Base-by-base conservation (phyloP, 2,329 filamentous ascomycete genomes). In the Penicillium psychrosexuale region DNA sequence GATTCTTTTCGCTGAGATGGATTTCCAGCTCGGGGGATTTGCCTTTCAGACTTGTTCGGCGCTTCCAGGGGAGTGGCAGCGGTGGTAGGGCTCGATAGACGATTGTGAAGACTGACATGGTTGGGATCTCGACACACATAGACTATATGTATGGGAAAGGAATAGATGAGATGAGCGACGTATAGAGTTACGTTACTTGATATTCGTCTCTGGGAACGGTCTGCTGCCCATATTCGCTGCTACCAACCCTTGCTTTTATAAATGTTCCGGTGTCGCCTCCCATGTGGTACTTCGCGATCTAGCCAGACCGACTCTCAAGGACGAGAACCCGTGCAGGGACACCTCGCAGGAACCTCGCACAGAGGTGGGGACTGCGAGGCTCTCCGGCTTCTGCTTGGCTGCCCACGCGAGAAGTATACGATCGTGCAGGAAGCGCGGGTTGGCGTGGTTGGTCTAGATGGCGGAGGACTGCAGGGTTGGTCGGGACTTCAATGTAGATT, bases 71-170 rank as follows among this genome's bases (percentile, higher is more conserved):
- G 15, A 62, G 54, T 3, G 57, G 40, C 9, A 63, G 58, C 9
- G 60, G 58, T 22, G 60, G 58, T 5, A 65, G 58, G 45, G 59
- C 60, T 27, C 63, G 61, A 33, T 64, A 53, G 43, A 65, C 61
- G 15, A 62, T 47, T 38, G 59, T 60, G 34, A 64, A 48, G 17
- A 61, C 57, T 15, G 61, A 51, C 63, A 65, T 65, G 33, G 34
- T 22, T 39, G 40, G 27, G 33, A 43, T 51, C 19, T 42, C 36
- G 33, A 49, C 43, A 48, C 24, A 17, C 17, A 17, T 30, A n/a
- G 24, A 24, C 47, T 13, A n/a, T 30, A 30, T 49, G 27, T 39
- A 39, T 34, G 52, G 34, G n/a, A 19, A 51, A 5, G 27, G 19
- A 36, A 33, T 38, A 33, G 36, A 24, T 24, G 15, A 40, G 12